A percentile compares a stretch with the other conserved stretches of the same genome.
These are phyloP conservation scores for Sorghum bicolor DNA, from an alignment of 176 grass and related monocot genomes.

Conservation along the genomic window DNA sequence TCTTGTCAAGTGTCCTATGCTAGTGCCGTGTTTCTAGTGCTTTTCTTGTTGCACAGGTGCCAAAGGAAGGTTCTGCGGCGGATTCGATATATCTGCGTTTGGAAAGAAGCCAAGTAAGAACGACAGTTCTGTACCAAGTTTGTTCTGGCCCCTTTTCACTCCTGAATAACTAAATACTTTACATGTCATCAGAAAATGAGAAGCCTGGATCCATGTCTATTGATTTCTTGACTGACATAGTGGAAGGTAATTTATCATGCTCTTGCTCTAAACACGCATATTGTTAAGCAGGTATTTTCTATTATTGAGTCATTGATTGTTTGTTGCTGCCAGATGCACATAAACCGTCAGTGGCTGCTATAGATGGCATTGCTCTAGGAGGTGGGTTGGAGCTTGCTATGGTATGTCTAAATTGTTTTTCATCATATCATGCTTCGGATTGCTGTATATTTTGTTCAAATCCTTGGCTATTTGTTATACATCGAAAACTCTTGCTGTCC, in stretches of 20 bases:
- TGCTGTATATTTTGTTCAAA: neutral
- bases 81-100: slow-evolving; percentile 76
- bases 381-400: slow-evolving; percentile 87
- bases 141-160: neutral
- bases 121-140: neutral
- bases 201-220: slow-evolving; percentile 53
- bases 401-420: slow-evolving; percentile 46
- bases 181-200: slow-evolving; percentile 42
- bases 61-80: slow-evolving; percentile 76
- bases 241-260: slow-evolving; percentile 52
- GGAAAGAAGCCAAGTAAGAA: slow-evolving; percentile 51
- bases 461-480: slow-evolving; percentile 17
- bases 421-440: neutral
- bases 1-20: slow-evolving; percentile 7
- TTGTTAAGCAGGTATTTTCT: neutral
- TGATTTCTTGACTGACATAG: slow-evolving; percentile 55
- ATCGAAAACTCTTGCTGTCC: slow-evolving; percentile 1
- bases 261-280: slow-evolving; percentile 1
- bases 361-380: slow-evolving; percentile 84
- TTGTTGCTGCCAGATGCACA: slow-evolving; percentile 53
- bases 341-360: slow-evolving; percentile 82
- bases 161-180: neutral
- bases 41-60: slow-evolving; percentile 37
- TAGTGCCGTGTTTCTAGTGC: neutral
- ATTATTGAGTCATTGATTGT: neutral